Percentiles rank a stretch among this genome's conserved stretches.
phyloP scores from a whole-genome alignment of 1,284 basidiomycete species.

The Boletus holoroseus region DNA sequence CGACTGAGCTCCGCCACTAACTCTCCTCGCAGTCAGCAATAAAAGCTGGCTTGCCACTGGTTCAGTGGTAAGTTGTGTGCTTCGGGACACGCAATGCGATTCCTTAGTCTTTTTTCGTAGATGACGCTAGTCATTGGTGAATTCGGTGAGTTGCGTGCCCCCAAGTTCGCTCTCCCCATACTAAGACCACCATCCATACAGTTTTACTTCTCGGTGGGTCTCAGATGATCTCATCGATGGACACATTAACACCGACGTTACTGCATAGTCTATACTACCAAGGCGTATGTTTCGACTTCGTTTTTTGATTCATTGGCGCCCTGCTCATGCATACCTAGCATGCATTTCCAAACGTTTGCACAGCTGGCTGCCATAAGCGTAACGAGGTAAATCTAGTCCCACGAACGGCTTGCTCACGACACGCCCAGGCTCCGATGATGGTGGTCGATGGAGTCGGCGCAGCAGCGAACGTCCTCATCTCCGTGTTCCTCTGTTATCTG shows the following conservation, averaged over 20 bases:
- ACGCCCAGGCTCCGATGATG: not conserved
- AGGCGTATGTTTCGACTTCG: not conserved
- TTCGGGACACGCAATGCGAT: too few relatives aligned
- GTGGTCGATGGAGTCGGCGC: not conserved
- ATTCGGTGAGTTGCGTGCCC: not conserved
- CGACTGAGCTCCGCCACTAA: not conserved
- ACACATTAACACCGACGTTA: not conserved
- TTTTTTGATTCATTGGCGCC: not conserved
- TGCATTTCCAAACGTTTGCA: too few relatives aligned
- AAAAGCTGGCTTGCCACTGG: not conserved
- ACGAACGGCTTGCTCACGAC: not conserved
- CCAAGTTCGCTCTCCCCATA: not conserved
- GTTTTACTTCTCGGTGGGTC: not conserved
- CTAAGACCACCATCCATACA: not conserved
- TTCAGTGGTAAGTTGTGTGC: not conserved
- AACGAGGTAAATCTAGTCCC: not conserved
- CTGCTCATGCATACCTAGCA: not conserved
- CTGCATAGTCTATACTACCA: not conserved
- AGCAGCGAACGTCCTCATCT: constrained; percentile 51
- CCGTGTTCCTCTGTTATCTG: constrained; percentile 43
- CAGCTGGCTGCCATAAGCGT: not conserved
- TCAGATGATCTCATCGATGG: too few relatives aligned
- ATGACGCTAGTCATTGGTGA: not conserved
- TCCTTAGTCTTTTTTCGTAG: not conserved
- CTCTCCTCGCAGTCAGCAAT: not conserved